Percentiles rank a stretch among this genome's conserved stretches.
These are phyloP conservation scores for Penicillium salamii DNA, from an alignment of 495 filamentous ascomycete species.

Conservation along the genomic window DNA sequence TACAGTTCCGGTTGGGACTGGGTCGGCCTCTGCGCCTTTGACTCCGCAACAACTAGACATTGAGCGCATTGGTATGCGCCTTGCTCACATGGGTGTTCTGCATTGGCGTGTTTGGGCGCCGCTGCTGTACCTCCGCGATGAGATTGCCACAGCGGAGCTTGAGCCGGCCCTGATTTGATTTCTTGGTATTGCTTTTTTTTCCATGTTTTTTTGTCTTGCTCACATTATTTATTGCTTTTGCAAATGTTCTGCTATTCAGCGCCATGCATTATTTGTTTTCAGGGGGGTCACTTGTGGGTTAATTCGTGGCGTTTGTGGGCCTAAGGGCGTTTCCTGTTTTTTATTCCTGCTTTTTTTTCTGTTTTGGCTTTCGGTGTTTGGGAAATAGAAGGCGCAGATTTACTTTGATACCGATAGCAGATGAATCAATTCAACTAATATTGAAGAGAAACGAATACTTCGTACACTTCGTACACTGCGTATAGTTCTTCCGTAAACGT, in stretches of 20 bases:
- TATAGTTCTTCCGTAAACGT: background rate
- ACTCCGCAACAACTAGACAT: slow-evolving; percentile 47
- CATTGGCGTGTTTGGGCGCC: slow-evolving; percentile 88
- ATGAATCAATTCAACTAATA: background rate
- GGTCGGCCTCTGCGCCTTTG: slow-evolving; percentile 8
- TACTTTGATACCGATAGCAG: background rate
- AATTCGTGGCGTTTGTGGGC: slow-evolving; percentile 4
- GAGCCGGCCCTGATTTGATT: slow-evolving; percentile 12
- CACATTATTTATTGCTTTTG: slow-evolving; percentile 1
- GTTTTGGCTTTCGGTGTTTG: background rate
- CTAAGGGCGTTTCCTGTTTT: background rate
- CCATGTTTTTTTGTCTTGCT: background rate
- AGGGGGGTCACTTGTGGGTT: slow-evolving; percentile 7
- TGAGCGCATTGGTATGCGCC: slow-evolving; percentile 65
- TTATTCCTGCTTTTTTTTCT: background rate
- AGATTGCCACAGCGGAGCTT: slow-evolving; percentile 26
- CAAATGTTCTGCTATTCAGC: slow-evolving; percentile 32
- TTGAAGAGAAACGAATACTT: background rate
- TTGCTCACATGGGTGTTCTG: slow-evolving; percentile 75
- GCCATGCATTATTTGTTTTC: slow-evolving; percentile 26
- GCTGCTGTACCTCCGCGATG: slow-evolving; percentile 56
- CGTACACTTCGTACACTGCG: no score
- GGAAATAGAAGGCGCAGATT: slow-evolving; percentile 7
- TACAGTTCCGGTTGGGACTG: slow-evolving; percentile 1
- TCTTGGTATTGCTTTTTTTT: slow-evolving; percentile 6